Conservation (phyloP, 345 rosid species). For the Acer negundo region DNA sequence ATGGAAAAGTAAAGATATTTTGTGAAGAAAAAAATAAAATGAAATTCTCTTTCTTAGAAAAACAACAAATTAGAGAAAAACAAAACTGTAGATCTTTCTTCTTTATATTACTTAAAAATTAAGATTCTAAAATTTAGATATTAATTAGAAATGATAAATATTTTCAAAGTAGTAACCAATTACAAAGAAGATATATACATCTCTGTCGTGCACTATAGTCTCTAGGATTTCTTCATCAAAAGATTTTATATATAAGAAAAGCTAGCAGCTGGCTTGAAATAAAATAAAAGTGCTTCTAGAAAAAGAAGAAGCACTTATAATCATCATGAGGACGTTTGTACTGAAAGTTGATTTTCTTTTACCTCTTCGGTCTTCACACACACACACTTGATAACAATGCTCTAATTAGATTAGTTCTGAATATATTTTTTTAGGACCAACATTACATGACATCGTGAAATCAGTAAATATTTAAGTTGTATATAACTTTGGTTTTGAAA, state of each 20-base stretch:
- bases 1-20: neutral
- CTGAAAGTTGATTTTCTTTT: neutral
- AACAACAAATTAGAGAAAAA: neutral
- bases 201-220: neutral
- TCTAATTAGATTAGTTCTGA: too few species aligned
- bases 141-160: neutral
- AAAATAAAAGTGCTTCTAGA: slow-evolving; percentile 11
- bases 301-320: neutral
- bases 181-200: neutral
- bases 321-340: neutral
- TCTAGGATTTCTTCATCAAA: neutral
- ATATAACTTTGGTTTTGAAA: too few species aligned
- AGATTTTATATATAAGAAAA: neutral
- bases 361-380: neutral
- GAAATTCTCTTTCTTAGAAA: neutral
- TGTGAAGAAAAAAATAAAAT: neutral
- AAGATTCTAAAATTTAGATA: slow-evolving; percentile 7
- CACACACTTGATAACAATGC: neutral
- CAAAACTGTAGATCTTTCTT: neutral
- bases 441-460: too few species aligned
- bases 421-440: too few species aligned
- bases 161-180: slow-evolving; percentile 13
- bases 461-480: too few species aligned
- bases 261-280: neutral
- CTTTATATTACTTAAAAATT: slow-evolving; percentile 18